These are phyloP conservation scores for Mycena vitilis DNA, from an alignment of 768 basidiomycete genomes.

Conservation along the genomic window DNA sequence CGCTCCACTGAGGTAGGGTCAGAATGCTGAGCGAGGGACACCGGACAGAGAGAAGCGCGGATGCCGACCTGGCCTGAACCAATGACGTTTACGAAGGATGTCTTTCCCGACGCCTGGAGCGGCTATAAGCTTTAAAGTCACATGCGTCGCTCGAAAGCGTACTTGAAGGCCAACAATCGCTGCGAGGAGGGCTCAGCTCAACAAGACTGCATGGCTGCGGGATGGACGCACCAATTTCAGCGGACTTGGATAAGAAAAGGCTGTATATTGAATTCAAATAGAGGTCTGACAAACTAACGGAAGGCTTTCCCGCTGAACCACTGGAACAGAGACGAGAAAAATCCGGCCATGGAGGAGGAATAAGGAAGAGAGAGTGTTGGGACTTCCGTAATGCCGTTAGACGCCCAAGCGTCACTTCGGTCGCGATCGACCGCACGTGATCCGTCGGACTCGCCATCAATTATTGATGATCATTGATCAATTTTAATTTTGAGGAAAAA, in stretches of 20 bases:
- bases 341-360: constrained; percentile 48
- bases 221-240: constrained; percentile 65
- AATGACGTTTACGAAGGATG: constrained; percentile 93
- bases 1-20: constrained; percentile 75
- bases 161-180: constrained; percentile 94
- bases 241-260: constrained; percentile 87
- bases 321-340: constrained; percentile 56
- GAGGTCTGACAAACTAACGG: neutral
- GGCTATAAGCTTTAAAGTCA: constrained; percentile 5
- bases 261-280: constrained; percentile 46
- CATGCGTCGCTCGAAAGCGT: constrained; percentile 4
- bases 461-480: no score
- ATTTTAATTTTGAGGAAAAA: no score
- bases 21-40: constrained; percentile 10
- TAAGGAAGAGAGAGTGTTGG: neutral
- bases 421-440: neutral
- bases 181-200: constrained; percentile 14
- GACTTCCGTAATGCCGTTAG: neutral
- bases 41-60: constrained; percentile 16
- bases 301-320: constrained; percentile 58
- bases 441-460: neutral
- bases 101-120: constrained; percentile 90
- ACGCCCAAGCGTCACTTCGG: neutral
- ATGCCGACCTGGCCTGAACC: constrained; percentile 79
- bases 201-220: neutral